phyloP scores from a whole-genome alignment of 345 rosid genomes.

The Barbarea vulgaris region DNA sequence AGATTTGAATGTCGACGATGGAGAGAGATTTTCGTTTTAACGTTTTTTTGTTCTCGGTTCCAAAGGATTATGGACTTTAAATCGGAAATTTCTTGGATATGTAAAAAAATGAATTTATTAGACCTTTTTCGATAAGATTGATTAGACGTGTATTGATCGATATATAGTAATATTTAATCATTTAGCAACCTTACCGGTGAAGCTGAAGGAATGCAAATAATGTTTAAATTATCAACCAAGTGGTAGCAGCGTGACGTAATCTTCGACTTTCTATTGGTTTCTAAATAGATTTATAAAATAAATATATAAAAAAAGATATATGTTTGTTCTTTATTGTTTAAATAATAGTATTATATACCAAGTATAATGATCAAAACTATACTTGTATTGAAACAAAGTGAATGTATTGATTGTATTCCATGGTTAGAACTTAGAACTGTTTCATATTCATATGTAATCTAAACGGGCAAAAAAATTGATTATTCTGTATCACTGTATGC shows the following conservation, averaged over 20 bases:
- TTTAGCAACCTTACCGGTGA: conserved; percentile 13
- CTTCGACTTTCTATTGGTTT: neutral
- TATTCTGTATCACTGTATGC: neutral
- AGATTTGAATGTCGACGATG: neutral
- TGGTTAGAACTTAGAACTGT: neutral
- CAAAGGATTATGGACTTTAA: neutral
- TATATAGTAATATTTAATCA: too few relatives aligned
- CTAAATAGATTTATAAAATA: neutral
- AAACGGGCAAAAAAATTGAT: neutral
- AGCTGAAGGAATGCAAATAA: conserved; percentile 17
- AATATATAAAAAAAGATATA: neutral
- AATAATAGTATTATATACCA: neutral
- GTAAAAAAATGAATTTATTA: neutral
- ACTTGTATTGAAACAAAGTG: neutral
- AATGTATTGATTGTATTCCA: neutral
- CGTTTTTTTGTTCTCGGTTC: neutral
- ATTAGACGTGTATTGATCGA: neutral
- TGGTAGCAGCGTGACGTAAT: neutral
- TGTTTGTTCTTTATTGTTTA: neutral
- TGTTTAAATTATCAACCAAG: conserved; percentile 3
- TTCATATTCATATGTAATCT: neutral
- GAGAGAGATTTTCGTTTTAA: neutral
- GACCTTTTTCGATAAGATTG: neutral
- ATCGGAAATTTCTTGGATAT: neutral
- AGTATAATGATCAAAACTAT: neutral